These are phyloP conservation scores for Lepidium aucheri DNA, from an alignment of 345 rosid species.

Conservation along the genomic window DNA sequence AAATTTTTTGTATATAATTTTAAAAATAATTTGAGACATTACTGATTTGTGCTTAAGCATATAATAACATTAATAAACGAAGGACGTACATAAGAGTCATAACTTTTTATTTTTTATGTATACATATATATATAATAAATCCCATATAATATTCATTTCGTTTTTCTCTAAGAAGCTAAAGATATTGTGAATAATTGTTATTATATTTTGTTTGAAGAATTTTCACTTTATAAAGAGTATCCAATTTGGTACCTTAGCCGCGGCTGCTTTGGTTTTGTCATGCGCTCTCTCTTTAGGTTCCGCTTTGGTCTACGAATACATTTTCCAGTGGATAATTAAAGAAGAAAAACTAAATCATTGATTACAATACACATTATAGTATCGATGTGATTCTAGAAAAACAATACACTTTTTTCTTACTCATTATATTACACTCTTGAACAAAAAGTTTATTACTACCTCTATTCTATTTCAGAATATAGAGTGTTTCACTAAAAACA, in stretches of 20 bases:
- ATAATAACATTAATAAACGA: neutral
- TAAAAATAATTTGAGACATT: too few species aligned
- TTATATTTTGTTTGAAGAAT: too few species aligned
- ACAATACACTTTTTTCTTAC: neutral
- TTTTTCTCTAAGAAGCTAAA: neutral
- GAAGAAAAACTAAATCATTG: neutral
- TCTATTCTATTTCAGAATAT: too few species aligned
- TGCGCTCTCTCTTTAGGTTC: conserved; percentile 14
- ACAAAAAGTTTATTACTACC: neutral
- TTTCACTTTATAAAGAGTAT: too few species aligned
- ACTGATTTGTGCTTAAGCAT: neutral
- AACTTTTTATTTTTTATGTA: too few species aligned
- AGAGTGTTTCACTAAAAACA: too few species aligned
- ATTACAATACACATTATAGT: neutral
- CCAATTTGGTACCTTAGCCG: conserved; percentile 11
- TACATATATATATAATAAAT: neutral
- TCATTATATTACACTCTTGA: neutral
- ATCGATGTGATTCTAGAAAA: neutral
- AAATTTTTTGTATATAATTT: too few species aligned
- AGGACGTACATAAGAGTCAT: too few species aligned
- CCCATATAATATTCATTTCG: neutral
- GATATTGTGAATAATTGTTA: neutral
- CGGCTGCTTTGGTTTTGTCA: conserved; percentile 13
- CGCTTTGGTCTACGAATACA: conserved; percentile 15
- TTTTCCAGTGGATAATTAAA: neutral